Evolutionary conservation across 768 basidiomycete genomes (phyloP).

Genomic region (Tephrocybe sp.): DNA sequence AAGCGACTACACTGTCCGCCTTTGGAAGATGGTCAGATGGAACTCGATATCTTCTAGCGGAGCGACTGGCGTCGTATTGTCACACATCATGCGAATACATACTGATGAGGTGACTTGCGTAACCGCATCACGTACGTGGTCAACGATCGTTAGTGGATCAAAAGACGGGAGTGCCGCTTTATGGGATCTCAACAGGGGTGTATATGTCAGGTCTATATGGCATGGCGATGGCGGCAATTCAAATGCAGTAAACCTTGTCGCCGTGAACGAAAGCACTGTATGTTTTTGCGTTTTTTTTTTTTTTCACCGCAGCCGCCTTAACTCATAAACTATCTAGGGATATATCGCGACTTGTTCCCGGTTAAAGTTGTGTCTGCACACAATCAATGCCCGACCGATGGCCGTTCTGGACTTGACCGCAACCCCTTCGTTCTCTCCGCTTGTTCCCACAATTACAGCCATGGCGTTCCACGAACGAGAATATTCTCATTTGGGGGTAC

Average conservation of each 20-base stretch:
- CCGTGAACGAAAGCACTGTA: constrained; percentile 88
- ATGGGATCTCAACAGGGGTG: constrained; percentile 87
- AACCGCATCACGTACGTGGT: constrained; percentile 79
- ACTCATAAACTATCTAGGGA: constrained; percentile 49
- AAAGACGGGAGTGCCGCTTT: constrained; percentile 83
- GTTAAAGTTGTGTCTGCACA: constrained; percentile 73
- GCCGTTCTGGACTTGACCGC: constrained; percentile 62
- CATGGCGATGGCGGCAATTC: constrained; percentile 47
- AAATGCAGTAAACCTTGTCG: constrained; percentile 60
- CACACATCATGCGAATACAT: constrained; percentile 82
- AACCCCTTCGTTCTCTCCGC: constrained; percentile 39
- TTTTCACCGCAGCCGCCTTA: not conserved
- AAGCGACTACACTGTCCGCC: constrained; percentile 75
- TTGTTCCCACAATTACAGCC: constrained; percentile 64
- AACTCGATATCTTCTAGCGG: constrained; percentile 22
- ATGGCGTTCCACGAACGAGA: constrained; percentile 90
- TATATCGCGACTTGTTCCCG: constrained; percentile 85
- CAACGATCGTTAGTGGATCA: constrained; percentile 79
- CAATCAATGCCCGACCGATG: constrained; percentile 82
- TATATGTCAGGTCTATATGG: constrained; percentile 81
- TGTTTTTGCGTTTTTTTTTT: constrained; percentile 25
- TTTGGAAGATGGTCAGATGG: constrained; percentile 68
- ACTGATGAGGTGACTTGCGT: constrained; percentile 66
- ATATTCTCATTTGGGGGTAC: constrained; percentile 71
- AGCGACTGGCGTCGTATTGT: constrained; percentile 39